Base-by-base conservation (phyloP, 2,329 filamentous ascomycete species). In the Fusarium sp. region DNA sequence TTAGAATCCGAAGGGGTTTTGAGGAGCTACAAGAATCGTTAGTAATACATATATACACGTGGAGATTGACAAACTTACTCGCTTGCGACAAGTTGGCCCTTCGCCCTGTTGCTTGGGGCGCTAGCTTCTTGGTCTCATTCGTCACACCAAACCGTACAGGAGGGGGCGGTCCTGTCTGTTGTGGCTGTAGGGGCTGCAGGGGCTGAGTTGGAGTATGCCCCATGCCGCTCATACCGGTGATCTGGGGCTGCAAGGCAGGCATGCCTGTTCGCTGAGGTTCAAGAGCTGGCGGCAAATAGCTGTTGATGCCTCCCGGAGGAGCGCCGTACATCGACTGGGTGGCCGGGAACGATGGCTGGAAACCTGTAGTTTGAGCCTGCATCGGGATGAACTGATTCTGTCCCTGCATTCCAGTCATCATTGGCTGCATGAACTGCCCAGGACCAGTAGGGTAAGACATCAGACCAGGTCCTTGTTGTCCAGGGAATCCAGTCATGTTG, bases 61-160 rank as follows among this genome's bases (percentile, higher is more conserved):
- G 39, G 25, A 11, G n/a, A 8, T 11, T 14, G 9, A 36, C 45
- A 14, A 36, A 93, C 94, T 90, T 88, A 98, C 94, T 99, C 72
- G 95, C 95, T 86, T 96, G 91, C 48, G 91, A 84, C 67, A 99
- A 83, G 75, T 98, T 97, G 53, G 95, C 95, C 80, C 91, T 88
- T 70, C 90, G 83, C 63, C 95, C 95, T 7, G 95, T 99, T 25
- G 92, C 84, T 79, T 98, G 95, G 27, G 93, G 88, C 58, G 85
- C 83, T 69, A 98, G 78, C 75, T 91, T 95, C 77, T 93, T 92
- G 27, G 87, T 80, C 44, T 88, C 86, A 25, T 82, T 80, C 53
- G 85, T 83, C 32, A 96, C 88, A 35, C 95, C 95, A 74, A 99
- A 99, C 57, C 92, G 86, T 15, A 99, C 89, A 21, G 92, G 87